phyloP scores from a whole-genome alignment of 2,329 filamentous ascomycete genomes.

The Ramichloridium luteum region DNA sequence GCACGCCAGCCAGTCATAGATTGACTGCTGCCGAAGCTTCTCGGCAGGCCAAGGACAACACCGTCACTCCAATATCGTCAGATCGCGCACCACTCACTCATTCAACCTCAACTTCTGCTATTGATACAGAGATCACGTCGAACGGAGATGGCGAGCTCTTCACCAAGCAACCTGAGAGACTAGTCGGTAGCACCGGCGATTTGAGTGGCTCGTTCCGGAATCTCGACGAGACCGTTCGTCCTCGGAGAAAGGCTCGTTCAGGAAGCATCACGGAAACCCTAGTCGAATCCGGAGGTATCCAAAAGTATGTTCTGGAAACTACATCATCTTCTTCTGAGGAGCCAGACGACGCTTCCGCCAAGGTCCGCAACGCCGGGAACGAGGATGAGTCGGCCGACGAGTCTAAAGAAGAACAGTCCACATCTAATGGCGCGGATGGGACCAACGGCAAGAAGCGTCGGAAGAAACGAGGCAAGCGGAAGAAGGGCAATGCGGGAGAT shows the following conservation, averaged over 20 bases:
- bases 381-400: background rate
- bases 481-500: conserved; percentile 1
- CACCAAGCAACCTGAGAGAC: background rate
- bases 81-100: background rate
- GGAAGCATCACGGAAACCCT: conserved; percentile 5
- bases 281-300: conserved; percentile 2
- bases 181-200: conserved; percentile 1
- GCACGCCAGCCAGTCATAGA: conserved; percentile 1
- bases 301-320: conserved; percentile 4
- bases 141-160: background rate
- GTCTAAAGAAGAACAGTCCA: background rate
- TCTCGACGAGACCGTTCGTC: background rate
- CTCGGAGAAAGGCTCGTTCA: conserved; percentile 2
- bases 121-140: background rate
- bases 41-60: background rate
- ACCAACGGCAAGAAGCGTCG: background rate
- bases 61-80: background rate
- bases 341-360: background rate
- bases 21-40: background rate
- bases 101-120: background rate
- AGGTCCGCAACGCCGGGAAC: background rate
- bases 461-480: background rate
- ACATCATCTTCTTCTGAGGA: background rate
- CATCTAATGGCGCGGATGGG: background rate
- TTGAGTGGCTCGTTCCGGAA: too few relatives aligned